phyloP scores from a whole-genome alignment of 2,329 filamentous ascomycete genomes.

The Talaromyces atroroseus region DNA sequence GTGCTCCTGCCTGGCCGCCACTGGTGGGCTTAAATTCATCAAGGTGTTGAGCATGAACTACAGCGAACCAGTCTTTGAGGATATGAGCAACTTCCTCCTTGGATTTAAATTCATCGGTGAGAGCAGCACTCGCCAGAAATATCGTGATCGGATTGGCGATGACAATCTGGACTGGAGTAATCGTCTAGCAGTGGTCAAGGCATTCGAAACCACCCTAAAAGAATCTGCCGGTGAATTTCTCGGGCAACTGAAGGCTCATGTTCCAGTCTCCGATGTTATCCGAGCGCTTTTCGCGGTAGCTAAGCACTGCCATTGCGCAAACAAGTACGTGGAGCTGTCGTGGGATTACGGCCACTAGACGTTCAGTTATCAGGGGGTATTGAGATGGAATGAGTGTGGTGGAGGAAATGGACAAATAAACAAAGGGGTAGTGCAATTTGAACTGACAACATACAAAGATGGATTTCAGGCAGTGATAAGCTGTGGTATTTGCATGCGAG shows the following conservation, averaged over 20 bases:
- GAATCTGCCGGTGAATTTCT: neutral
- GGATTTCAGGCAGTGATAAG: too few relatives aligned
- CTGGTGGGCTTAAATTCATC: neutral
- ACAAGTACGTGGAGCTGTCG: neutral
- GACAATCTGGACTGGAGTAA: neutral
- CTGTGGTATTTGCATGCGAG: too few relatives aligned
- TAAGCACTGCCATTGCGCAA: neutral
- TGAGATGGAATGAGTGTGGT: too few relatives aligned
- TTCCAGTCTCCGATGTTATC: neutral
- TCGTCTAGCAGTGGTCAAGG: neutral
- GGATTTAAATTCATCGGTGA: neutral
- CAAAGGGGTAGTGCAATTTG: too few relatives aligned
- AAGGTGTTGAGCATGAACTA: neutral
- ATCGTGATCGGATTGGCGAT: neutral
- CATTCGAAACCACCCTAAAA: neutral
- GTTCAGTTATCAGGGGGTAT: neutral
- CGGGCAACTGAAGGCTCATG: neutral
- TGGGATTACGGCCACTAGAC: neutral
- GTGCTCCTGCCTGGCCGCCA: neutral
- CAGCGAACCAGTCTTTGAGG: neutral
- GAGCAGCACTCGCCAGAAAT: neutral
- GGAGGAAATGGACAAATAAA: too few relatives aligned
- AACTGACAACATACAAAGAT: too few relatives aligned
- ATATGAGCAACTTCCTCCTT: neutral
- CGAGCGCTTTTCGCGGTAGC: neutral